A percentile compares a stretch with the other conserved stretches of the same genome.
phyloP scores from a whole-genome alignment of 2,329 filamentous ascomycete species.

The Cladosporium cucumerinum region DNA sequence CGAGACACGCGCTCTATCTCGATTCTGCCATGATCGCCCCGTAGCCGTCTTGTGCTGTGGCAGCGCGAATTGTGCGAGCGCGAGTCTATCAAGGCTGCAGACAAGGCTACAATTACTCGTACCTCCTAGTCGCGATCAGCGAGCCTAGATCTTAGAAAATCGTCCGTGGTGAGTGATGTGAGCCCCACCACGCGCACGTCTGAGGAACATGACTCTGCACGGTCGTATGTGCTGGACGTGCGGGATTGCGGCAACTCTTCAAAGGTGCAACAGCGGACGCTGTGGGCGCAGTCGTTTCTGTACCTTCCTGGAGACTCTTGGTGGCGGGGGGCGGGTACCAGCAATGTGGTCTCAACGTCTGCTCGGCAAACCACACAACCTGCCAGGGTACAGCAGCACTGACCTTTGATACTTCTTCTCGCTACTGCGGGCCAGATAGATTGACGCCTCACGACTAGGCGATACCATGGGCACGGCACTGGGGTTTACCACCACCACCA shows the following conservation, averaged over 20 bases:
- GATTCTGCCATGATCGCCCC: neutral
- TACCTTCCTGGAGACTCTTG: neutral
- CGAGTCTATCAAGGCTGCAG: neutral
- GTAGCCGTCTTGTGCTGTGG: neutral
- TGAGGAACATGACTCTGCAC: neutral
- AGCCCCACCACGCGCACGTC: neutral
- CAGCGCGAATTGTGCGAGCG: neutral
- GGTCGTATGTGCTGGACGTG: neutral
- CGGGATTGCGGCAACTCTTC: neutral
- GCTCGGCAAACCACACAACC: neutral
- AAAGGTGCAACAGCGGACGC: neutral
- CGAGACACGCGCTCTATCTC: neutral
- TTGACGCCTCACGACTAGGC: neutral
- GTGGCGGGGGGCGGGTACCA: neutral
- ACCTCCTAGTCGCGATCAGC: neutral
- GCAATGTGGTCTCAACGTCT: conserved; percentile 1
- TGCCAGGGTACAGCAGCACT: neutral
- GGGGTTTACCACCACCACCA: neutral
- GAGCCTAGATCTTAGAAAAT: conserved; percentile 5
- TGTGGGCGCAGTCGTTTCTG: neutral
- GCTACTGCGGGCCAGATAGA: neutral
- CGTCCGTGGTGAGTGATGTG: neutral
- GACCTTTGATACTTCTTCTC: neutral
- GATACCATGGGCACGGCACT: neutral
- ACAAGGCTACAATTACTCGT: neutral